phyloP scores from a whole-genome alignment of 306 rosid species.

The Castanopsis chinensis region DNA sequence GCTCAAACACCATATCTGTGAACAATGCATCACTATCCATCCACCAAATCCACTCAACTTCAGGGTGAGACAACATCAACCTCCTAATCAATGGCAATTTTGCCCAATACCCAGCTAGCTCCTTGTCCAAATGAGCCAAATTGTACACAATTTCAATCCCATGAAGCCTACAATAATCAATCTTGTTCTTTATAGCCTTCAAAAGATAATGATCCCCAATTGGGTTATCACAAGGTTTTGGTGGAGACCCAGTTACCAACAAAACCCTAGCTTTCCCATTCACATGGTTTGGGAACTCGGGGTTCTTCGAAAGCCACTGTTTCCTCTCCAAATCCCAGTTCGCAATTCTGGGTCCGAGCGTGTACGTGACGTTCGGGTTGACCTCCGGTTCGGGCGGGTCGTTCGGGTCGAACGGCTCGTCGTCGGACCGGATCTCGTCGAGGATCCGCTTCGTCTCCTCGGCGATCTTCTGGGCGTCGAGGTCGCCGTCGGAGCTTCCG shows the following conservation, averaged over 20 bases:
- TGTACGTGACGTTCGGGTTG: constrained; percentile 61
- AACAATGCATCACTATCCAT: constrained; percentile 98
- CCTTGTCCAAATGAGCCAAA: constrained; percentile 90
- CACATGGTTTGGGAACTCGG: constrained; percentile 57
- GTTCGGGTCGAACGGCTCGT: constrained; percentile 68
- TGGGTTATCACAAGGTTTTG: constrained; percentile 93
- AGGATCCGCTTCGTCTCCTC: constrained; percentile 89
- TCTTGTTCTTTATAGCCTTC: constrained; percentile 85
- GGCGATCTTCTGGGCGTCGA: constrained; percentile 58
- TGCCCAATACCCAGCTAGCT: constrained; percentile 98
- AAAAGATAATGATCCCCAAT: constrained; percentile 91
- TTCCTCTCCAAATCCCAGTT: constrained; percentile 68
- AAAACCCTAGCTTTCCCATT: constrained; percentile 78
- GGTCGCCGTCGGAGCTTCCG: constrained; percentile 62
- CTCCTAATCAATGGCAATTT: constrained; percentile 86
- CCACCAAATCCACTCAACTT: constrained; percentile 99
- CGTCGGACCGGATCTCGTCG: constrained; percentile 94
- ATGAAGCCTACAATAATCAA: constrained; percentile 91
- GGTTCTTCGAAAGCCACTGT: constrained; percentile 63
- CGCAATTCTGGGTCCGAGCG: constrained; percentile 76
- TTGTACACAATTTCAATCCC: constrained; percentile 95
- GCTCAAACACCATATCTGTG: constrained; percentile 86
- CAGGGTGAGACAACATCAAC: constrained; percentile 90
- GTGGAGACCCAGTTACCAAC: constrained; percentile 90
- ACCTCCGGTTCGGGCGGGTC: constrained; percentile 39